These are phyloP conservation scores for Candolleomyces eurysporus DNA, from an alignment of 768 basidiomycete genomes.

Conservation along the genomic window DNA sequence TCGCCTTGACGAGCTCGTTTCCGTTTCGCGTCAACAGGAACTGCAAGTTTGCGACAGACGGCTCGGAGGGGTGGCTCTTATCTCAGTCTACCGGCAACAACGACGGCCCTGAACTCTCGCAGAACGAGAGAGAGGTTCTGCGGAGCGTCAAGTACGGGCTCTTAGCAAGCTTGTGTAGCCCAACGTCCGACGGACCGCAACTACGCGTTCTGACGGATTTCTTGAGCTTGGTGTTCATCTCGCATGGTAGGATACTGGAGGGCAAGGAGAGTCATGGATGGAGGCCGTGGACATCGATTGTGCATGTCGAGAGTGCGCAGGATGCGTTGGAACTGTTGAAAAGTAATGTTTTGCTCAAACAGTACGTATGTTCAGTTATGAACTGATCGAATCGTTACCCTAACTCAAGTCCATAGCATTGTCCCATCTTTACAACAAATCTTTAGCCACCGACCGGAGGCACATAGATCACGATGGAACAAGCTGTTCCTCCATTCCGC, in stretches of 20 bases:
- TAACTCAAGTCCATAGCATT: too few species aligned
- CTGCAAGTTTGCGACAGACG: conserved; percentile 29
- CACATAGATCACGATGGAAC: conserved; percentile 37
- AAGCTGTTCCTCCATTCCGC: conserved; percentile 37
- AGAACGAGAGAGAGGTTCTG: too few species aligned
- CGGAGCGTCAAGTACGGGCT: conserved; percentile 44
- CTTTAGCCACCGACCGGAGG: conserved; percentile 31
- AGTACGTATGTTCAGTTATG: too few species aligned
- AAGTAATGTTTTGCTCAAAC: conserved; percentile 1
- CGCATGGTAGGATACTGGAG: conserved; percentile 27
- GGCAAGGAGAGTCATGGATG: too few species aligned
- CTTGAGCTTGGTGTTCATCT: conserved; percentile 39
- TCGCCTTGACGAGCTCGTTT: too few species aligned
- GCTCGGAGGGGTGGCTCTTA: conserved; percentile 32
- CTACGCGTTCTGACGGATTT: conserved; percentile 52
- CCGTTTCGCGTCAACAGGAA: conserved; percentile 37
- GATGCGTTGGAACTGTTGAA: conserved; percentile 18
- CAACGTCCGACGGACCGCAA: conserved; percentile 56
- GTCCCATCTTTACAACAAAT: conserved; percentile 14
- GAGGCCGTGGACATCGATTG: background rate
- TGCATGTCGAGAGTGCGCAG: too few species aligned
- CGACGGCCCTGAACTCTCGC: background rate
- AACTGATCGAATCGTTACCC: too few species aligned
- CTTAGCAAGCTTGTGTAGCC: conserved; percentile 58
- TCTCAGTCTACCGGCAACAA: conserved; percentile 12